Percentiles rank a stretch among this genome's conserved stretches.
These are phyloP conservation scores for Colletotrichum shisoi DNA, from an alignment of 2,329 filamentous ascomycete species.

Conservation along the genomic window DNA sequence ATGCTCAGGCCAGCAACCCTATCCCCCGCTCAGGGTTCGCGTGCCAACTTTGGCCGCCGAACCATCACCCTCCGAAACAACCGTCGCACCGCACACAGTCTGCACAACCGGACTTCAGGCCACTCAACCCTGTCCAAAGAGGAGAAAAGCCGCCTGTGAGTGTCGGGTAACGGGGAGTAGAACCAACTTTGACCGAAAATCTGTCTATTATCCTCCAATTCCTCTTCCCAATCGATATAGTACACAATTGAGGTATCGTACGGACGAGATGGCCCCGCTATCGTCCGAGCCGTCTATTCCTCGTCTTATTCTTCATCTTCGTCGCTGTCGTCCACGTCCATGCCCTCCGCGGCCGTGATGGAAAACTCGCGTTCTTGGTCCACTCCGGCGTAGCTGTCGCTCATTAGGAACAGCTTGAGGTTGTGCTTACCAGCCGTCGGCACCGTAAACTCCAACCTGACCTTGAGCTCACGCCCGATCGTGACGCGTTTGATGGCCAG, in stretches of 20 bases:
- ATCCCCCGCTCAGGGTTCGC: conserved; percentile 6
- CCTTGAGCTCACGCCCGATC: conserved; percentile 77
- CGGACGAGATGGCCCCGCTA: conserved; percentile 25
- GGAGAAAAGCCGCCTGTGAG: conserved; percentile 35
- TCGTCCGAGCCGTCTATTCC: conserved; percentile 42
- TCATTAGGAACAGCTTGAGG: conserved; percentile 92
- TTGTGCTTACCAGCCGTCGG: conserved; percentile 84
- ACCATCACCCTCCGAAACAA: conserved; percentile 42
- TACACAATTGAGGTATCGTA: conserved; percentile 35
- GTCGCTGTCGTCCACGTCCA: conserved; percentile 92
- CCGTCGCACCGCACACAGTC: conserved; percentile 44
- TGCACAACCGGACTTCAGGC: conserved; percentile 46
- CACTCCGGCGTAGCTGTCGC: conserved; percentile 94
- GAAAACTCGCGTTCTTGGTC: conserved; percentile 94
- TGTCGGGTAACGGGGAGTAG: conserved; percentile 4
- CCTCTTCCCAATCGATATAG: conserved; percentile 35
- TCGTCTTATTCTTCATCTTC: conserved; percentile 79
- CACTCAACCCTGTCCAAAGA: conserved; percentile 44
- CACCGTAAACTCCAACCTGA: conserved; percentile 87
- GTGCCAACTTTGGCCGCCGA: conserved; percentile 29
- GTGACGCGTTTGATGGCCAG: conserved; percentile 95
- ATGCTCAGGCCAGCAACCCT: conserved; percentile 1
- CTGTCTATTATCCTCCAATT: conserved; percentile 36
- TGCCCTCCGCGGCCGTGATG: conserved; percentile 85
- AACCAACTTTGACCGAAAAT: conserved; percentile 20